Evolutionary conservation across 2,329 filamentous ascomycete genomes (phyloP), one percentile per base, ranked within the genome.

Genomic region (Fonsecaea multimorphosa): DNA sequence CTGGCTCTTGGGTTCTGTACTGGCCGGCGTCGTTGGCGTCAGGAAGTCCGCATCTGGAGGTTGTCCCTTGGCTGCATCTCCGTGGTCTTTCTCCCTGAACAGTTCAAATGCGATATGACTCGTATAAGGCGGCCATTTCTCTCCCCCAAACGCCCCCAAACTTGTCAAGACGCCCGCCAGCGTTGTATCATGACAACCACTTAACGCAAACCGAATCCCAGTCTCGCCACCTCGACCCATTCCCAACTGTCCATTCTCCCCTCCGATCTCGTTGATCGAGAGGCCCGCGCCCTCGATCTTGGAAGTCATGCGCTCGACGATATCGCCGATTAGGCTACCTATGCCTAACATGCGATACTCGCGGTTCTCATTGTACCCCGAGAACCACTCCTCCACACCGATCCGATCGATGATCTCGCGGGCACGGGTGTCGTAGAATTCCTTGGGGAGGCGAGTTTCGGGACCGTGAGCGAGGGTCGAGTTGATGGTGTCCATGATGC

Each of bases 401-500:
- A 97, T 87, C 38, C 83, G 82, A 64, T 91, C 87, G 64, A 95
- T 86, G 67, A 93, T 90, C 2, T 83, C 82, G 57, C 87, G 84
- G 3, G 85, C 87, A 74, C 89, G 89, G 19, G 84, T 76, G 74
- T 97, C 92, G 78, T 98, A 98, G 77, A 99, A 98, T 68, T 93
- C 91, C 9, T 84, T 82, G 0, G 95, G 95, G 2, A 98, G 84
- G 53, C 85, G 87, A 0, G 93, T 97, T 11, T 86, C 85, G 0
- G 90, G 86, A 0, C 91, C 92, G 76, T 98, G 95, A 1, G 93
- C 94, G 12, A 91, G 83, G 0, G 92, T 96, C 6, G 92, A 87
- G 75, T 97, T 98, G 74, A 98, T 86, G 0, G 92, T 95, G 79
- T 99, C 95, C 90, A 96, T 92, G 73, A 99, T 90, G 60, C 95